Evolutionary conservation across 192 early-diverging fungal species (phyloP).

Genomic region (Backusella australiensis): DNA sequence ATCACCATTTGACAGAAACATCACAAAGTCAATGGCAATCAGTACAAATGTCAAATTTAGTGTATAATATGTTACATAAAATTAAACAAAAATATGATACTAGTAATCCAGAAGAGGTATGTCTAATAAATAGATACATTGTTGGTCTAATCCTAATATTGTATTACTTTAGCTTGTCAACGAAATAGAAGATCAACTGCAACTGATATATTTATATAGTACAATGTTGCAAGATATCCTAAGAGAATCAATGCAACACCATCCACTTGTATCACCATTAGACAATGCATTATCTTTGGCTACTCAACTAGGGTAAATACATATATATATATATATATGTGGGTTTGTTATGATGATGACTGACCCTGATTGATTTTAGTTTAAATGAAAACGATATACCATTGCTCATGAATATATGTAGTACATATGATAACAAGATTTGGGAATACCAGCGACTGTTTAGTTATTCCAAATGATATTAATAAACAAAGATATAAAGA

Average conservation of each 20-base stretch:
- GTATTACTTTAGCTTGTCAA: slow-evolving; percentile 36
- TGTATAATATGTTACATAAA: slow-evolving; percentile 22
- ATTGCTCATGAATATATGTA: slow-evolving; percentile 30
- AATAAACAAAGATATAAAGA: neutral
- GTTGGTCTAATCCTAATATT: neutral
- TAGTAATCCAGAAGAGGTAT: slow-evolving; percentile 45
- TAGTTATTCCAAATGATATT: neutral
- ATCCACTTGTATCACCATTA: neutral
- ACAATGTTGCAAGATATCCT: slow-evolving; percentile 24
- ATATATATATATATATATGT: too few species aligned
- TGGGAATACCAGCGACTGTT: slow-evolving; percentile 9
- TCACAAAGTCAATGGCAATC: slow-evolving; percentile 20
- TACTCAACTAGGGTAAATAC: slow-evolving; percentile 21
- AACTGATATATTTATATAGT: slow-evolving; percentile 37
- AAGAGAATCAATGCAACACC: slow-evolving; percentile 8
- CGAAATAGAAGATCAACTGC: slow-evolving; percentile 48
- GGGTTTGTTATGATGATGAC: neutral
- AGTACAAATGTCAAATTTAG: slow-evolving; percentile 25
- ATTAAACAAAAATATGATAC: slow-evolving; percentile 21
- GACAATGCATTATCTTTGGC: slow-evolving; percentile 3
- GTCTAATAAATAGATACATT: neutral
- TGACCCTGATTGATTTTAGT: neutral
- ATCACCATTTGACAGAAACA: slow-evolving; percentile 19
- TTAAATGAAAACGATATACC: slow-evolving; percentile 34
- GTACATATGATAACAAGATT: slow-evolving; percentile 31